These are phyloP conservation scores for Cyclotella kingstonii DNA, from an alignment of 108 stramenopile species.

Conservation along the genomic window DNA sequence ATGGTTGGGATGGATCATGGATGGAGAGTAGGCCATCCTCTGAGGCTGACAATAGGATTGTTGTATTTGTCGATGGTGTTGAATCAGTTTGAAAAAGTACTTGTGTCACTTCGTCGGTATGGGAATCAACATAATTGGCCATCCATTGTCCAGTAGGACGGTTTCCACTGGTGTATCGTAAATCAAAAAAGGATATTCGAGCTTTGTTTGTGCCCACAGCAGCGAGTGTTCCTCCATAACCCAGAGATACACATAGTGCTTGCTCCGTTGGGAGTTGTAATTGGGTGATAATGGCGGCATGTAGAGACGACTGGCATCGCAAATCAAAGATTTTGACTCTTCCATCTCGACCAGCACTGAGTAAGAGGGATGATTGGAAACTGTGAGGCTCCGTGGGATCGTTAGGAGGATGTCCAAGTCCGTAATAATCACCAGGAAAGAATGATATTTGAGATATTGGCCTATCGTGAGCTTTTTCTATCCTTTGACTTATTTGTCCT, in stretches of 20 bases:
- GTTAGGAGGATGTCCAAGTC: slow-evolving; percentile 29
- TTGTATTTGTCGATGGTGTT: slow-evolving; percentile 19
- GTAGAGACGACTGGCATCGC: slow-evolving; percentile 31
- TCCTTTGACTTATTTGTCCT: slow-evolving; percentile 14
- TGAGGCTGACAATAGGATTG: slow-evolving; percentile 60
- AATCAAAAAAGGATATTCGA: slow-evolving; percentile 74
- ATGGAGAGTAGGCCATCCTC: slow-evolving; percentile 79
- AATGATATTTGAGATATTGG: slow-evolving; percentile 38
- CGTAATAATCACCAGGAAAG: slow-evolving; percentile 17
- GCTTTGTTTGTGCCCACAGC: slow-evolving; percentile 72
- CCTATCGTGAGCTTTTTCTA: slow-evolving; percentile 31
- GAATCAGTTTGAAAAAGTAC: slow-evolving; percentile 58
- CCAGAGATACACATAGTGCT: slow-evolving; percentile 62
- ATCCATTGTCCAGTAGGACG: slow-evolving; percentile 32
- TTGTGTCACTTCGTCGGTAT: slow-evolving; percentile 79
- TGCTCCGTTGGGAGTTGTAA: slow-evolving; percentile 50
- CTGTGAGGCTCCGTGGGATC: slow-evolving; percentile 6
- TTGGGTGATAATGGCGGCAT: slow-evolving; percentile 9
- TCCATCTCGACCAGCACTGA: slow-evolving; percentile 62
- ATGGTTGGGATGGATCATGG: slow-evolving; percentile 76
- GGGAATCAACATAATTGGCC: slow-evolving; percentile 76
- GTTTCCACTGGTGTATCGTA: slow-evolving; percentile 35
- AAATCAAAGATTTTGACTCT: slow-evolving; percentile 61
- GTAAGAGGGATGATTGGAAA: slow-evolving; percentile 27
- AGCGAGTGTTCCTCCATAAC: slow-evolving; percentile 75